Percentiles rank a stretch among this genome's conserved stretches.
Conservation (phyloP, 345 rosid species). For the Murraya koenigii region DNA sequence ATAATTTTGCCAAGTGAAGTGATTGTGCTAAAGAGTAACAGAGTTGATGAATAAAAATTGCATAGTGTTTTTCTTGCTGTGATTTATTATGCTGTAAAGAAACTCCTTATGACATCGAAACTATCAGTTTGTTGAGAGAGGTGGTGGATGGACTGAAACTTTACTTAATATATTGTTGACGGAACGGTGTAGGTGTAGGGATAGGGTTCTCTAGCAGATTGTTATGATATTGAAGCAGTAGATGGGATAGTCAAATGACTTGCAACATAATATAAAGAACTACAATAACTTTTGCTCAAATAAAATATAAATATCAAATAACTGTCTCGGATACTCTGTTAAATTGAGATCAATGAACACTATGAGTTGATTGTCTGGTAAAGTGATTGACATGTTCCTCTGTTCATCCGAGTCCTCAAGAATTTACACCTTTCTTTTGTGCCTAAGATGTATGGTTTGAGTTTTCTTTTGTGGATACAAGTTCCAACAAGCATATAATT, state of each 20-base stretch:
- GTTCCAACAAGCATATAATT: background rate
- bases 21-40: background rate
- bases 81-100: background rate
- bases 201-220: background rate
- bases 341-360: background rate
- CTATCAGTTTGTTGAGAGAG: background rate
- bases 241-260: background rate
- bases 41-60: background rate
- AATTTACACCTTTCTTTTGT: background rate
- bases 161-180: background rate
- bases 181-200: background rate
- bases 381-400: background rate
- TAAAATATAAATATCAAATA: background rate
- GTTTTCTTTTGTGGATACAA: background rate
- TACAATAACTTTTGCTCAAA: background rate
- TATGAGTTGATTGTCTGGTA: background rate
- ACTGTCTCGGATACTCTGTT: background rate
- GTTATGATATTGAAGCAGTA: background rate
- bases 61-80: background rate
- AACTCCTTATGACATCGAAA: background rate
- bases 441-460: background rate
- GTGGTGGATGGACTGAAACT: background rate
- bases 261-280: background rate
- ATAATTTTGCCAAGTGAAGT: background rate
- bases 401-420: background rate